Evolutionary conservation across 371 early-diverging fungal species (phyloP).

Genomic region (Rhizopus stolonifer): DNA sequence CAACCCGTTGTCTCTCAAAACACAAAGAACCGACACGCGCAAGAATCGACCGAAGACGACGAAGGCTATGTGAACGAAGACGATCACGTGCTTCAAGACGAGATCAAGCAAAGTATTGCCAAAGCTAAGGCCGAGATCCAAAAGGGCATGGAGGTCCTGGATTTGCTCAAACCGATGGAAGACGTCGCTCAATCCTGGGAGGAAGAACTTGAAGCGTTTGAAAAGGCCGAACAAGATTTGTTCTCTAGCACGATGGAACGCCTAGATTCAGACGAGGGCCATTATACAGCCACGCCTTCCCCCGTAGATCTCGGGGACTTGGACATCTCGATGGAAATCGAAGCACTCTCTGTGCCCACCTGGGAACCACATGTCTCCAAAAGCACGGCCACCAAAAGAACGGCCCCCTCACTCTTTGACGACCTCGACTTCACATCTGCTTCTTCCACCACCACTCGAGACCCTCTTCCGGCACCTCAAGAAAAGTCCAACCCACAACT

Average conservation of each 20-base stretch:
- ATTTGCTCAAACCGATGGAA: slow-evolving; percentile 44
- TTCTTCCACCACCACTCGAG: slow-evolving; percentile 1
- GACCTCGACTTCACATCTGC: slow-evolving; percentile 12
- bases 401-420: neutral
- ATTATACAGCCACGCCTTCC: slow-evolving; percentile 37
- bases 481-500: slow-evolving; percentile 39
- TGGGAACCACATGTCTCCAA: slow-evolving; percentile 33
- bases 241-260: slow-evolving; percentile 29
- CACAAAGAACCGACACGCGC: too few relatives aligned
- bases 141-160: slow-evolving; percentile 56
- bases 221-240: slow-evolving; percentile 35
- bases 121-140: slow-evolving; percentile 64
- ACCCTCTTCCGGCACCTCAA: neutral
- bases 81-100: slow-evolving; percentile 25
- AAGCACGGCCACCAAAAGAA: slow-evolving; percentile 4
- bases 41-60: too few relatives aligned
- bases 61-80: slow-evolving; percentile 36
- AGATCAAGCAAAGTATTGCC: slow-evolving; percentile 57
- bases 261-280: slow-evolving; percentile 37
- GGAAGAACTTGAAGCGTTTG: slow-evolving; percentile 41
- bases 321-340: slow-evolving; percentile 37
- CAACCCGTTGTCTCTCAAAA: slow-evolving; percentile 18
- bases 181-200: slow-evolving; percentile 45
- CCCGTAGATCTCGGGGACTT: slow-evolving; percentile 28
- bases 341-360: slow-evolving; percentile 38